These are phyloP conservation scores for Hypoxylon sp. DNA, from an alignment of 2,329 filamentous ascomycete genomes.

Conservation along the genomic window DNA sequence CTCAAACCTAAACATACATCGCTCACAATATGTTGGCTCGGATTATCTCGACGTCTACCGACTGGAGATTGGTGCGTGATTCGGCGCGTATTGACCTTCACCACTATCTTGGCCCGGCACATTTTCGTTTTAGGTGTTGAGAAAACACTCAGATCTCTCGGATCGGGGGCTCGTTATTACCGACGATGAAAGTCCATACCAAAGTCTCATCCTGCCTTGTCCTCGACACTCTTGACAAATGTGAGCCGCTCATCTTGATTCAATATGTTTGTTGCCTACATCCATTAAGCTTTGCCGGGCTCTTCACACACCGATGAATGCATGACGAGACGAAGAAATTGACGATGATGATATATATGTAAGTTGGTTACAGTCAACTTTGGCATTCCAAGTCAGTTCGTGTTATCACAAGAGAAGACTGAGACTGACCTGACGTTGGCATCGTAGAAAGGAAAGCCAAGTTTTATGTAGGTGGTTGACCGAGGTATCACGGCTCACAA, in stretches of 20 bases:
- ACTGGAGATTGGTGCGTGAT: no score
- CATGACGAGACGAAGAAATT: slow-evolving; percentile 13
- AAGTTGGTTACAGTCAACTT: neutral
- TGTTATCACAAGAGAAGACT: neutral
- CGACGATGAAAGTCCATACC: neutral
- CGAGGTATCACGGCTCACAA: neutral
- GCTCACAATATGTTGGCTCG: neutral
- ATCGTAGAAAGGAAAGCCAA: neutral
- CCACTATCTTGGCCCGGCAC: neutral
- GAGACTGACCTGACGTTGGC: neutral
- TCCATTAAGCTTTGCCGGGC: slow-evolving; percentile 22
- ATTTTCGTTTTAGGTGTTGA: neutral
- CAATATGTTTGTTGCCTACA: slow-evolving; percentile 7
- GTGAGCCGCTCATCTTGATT: neutral
- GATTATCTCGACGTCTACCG: no score
- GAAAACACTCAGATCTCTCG: no score
- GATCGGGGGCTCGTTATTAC: no score
- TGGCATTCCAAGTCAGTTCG: slow-evolving; percentile 8
- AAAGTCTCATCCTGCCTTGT: neutral
- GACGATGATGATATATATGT: neutral
- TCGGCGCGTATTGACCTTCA: neutral
- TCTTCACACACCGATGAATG: slow-evolving; percentile 16
- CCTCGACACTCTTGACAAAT: neutral
- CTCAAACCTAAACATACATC: slow-evolving; percentile 9
- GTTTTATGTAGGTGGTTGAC: neutral